These are phyloP conservation scores for Panellus pusillus DNA, from an alignment of 768 basidiomycete species.

Conservation along the genomic window DNA sequence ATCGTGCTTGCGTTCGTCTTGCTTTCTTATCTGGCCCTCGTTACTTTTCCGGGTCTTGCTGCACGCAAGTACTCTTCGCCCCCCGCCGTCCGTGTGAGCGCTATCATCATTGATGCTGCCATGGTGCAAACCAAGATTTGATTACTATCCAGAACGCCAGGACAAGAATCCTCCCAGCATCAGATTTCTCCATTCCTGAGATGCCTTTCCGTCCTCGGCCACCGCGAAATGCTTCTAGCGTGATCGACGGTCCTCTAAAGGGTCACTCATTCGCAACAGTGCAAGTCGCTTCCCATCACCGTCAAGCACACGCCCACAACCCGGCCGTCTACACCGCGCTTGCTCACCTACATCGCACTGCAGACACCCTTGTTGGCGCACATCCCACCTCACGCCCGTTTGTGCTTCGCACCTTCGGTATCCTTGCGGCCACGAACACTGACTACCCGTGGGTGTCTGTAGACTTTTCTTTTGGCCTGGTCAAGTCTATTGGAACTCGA, in stretches of 20 bases:
- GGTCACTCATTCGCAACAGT: too few relatives aligned
- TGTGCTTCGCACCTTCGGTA: not conserved
- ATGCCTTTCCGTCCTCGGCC: too few relatives aligned
- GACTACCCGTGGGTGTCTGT: not conserved
- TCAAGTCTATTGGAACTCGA: too few relatives aligned
- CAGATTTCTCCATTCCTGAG: too few relatives aligned
- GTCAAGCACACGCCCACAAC: not conserved
- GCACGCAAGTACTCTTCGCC: not conserved
- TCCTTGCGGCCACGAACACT: not conserved
- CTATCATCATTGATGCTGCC: too few relatives aligned
- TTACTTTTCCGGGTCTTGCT: not conserved
- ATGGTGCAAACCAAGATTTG: too few relatives aligned
- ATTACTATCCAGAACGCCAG: too few relatives aligned
- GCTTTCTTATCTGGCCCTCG: constrained; percentile 3
- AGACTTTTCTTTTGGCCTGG: too few relatives aligned
- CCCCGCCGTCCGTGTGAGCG: too few relatives aligned
- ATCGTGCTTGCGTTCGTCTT: not conserved
- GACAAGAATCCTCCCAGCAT: too few relatives aligned
- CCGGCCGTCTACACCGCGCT: not conserved
- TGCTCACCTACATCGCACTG: not conserved
- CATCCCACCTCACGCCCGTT: not conserved
- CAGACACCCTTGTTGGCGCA: not conserved
- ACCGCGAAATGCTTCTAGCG: too few relatives aligned
- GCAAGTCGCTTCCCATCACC: not conserved
- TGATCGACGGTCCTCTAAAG: too few relatives aligned